phyloP scores from a whole-genome alignment of 352 stramenopile species.

The Globisporangium perplexum region DNA sequence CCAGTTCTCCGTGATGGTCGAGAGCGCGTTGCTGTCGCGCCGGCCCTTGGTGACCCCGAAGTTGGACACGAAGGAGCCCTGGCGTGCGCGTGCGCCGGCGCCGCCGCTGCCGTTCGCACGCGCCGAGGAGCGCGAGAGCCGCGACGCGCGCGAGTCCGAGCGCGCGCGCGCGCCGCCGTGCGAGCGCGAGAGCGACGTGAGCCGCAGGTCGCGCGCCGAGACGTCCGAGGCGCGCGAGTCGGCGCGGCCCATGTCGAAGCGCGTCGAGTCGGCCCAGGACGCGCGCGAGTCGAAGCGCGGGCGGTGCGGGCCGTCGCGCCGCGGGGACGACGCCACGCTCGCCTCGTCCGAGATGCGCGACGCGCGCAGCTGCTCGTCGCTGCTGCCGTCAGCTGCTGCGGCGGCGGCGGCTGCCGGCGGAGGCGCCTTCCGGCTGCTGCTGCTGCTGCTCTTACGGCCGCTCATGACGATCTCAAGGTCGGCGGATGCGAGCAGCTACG shows the following conservation, averaged over 20 bases:
- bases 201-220: constrained; percentile 54
- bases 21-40: constrained; percentile 69
- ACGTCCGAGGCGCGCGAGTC: constrained; percentile 78
- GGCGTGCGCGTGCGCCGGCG: constrained; percentile 19
- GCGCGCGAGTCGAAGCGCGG: constrained; percentile 78
- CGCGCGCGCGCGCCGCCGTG: constrained; percentile 28
- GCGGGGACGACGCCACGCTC: constrained; percentile 46
- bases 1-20: constrained; percentile 86
- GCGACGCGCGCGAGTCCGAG: constrained; percentile 62
- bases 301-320: constrained; percentile 21
- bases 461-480: constrained; percentile 7
- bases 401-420: neutral
- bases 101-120: constrained; percentile 19
- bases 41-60: constrained; percentile 58
- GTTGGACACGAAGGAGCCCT: constrained; percentile 75
- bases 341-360: constrained; percentile 46
- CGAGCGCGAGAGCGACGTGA: constrained; percentile 43
- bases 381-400: neutral
- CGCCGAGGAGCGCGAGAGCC: constrained; percentile 47
- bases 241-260: constrained; percentile 77
- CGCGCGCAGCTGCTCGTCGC: constrained; percentile 4
- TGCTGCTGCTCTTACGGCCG: neutral
- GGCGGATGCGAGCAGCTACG: too few species aligned
- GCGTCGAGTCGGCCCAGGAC: constrained; percentile 83
- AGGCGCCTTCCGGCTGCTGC: neutral